Evolutionary conservation across 1,284 basidiomycete species (phyloP), one percentile per base, ranked within the genome.

Genomic region (Puccinia triticina): DNA sequence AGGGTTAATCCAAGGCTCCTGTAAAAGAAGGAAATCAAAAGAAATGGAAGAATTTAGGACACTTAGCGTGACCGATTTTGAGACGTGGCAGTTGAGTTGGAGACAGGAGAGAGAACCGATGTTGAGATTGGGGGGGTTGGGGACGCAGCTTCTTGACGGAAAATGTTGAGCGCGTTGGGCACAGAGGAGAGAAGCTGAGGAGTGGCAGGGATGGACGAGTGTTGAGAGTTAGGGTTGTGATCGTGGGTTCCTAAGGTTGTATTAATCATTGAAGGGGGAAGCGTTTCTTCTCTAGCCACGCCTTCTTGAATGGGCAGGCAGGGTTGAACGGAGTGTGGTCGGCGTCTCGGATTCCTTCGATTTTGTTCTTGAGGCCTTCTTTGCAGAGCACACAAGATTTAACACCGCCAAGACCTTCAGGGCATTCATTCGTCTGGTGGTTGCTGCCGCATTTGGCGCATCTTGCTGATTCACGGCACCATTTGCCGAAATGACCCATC

Each of bases 361-460:
- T 34, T 32, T 53, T 75, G 40, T 43, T 43, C 40, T 43, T 43
- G 40, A 43, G 40, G 40, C 40, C 40, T 12, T 43, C 40, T 43
- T 75, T 75, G 16, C 73, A 75, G 1, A 34, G 3, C 12, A 59
- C 73, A 57, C 73, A 75, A 12, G 32, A 53, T 4, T 29, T 32
- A 7, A 53, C 43, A 7, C 32, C 73, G n/a, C 32, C 50, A 5
- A 43, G 14, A 12, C 66, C 66, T 69, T 53, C 34, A 10, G 73
- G 32, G 40, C 48, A 76, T 8, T 76, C 50, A 37, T 34, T 76
- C 2, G 73, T 59, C 8, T 16, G n/a, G 37, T 77, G 75, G 10
- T 8, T 10, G 10, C 64, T 57, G 3, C 18, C 57, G 29, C 75
- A 77, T 46, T 77, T 77, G 32, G 40, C 53, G 40, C 75, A 77